phyloP scores from a whole-genome alignment of 2,329 filamentous ascomycete species.

The Pyrenophora teres region DNA sequence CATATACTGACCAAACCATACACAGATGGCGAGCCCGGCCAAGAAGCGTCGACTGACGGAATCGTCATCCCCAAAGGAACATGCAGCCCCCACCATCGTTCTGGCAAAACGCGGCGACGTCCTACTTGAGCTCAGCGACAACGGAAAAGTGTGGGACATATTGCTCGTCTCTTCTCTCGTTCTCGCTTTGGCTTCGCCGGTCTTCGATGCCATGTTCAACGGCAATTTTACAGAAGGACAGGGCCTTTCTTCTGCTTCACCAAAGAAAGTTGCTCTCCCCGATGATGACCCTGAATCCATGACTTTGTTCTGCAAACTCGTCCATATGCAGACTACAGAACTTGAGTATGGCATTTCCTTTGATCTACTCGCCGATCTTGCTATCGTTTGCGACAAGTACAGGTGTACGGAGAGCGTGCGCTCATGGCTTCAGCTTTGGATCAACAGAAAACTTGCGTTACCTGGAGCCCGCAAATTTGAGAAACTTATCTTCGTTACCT shows the following conservation, averaged over 20 bases:
- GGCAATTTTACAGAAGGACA: slow-evolving; percentile 1
- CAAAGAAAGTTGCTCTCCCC: slow-evolving; percentile 10
- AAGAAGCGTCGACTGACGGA: too few relatives aligned
- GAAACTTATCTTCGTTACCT: slow-evolving; percentile 6
- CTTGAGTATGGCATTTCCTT: neutral
- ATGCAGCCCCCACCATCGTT: too few relatives aligned
- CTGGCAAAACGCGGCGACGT: too few relatives aligned
- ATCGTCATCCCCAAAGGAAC: too few relatives aligned
- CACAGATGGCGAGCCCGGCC: too few relatives aligned
- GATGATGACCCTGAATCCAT: slow-evolving; percentile 14
- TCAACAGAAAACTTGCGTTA: neutral
- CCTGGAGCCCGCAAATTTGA: neutral
- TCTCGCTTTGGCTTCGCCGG: slow-evolving; percentile 11
- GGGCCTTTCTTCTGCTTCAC: neutral
- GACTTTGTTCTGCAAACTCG: slow-evolving; percentile 15
- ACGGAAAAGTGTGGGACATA: too few relatives aligned
- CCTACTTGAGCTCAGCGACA: too few relatives aligned
- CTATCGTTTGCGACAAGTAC: slow-evolving; percentile 33
- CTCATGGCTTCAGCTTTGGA: slow-evolving; percentile 17
- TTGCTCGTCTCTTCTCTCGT: slow-evolving; percentile 12
- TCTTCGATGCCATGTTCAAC: slow-evolving; percentile 10
- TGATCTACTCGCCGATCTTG: slow-evolving; percentile 22
- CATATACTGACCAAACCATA: too few relatives aligned
- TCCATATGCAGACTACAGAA: neutral
- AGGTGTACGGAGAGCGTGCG: slow-evolving; percentile 20